A percentile compares a stretch with the other conserved stretches of the same genome.
phyloP scores from a whole-genome alignment of 768 basidiomycete genomes.

The Leccinellum albellum region DNA sequence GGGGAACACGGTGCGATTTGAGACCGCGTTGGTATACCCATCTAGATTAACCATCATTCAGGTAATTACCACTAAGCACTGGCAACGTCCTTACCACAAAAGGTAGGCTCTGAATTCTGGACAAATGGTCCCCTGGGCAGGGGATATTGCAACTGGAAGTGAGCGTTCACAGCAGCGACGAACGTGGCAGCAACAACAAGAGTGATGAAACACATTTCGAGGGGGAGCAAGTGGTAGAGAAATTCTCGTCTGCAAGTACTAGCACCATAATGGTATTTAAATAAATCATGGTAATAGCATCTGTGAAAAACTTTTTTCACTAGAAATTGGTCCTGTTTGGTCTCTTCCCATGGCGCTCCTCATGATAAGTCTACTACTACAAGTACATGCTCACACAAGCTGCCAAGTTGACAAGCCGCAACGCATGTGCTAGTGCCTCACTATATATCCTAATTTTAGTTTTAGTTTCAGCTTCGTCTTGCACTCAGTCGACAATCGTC shows the following conservation, averaged over 20 bases:
- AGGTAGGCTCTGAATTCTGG: slow-evolving; percentile 51
- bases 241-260: background rate
- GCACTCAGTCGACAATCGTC: background rate
- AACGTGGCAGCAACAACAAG: slow-evolving; percentile 37
- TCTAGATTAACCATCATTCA: slow-evolving; percentile 38
- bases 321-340: slow-evolving; percentile 21
- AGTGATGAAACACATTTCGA: slow-evolving; percentile 34
- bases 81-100: slow-evolving; percentile 55
- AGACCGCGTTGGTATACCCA: slow-evolving; percentile 51
- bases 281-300: background rate
- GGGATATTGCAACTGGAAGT: slow-evolving; percentile 81
- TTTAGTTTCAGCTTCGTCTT: background rate
- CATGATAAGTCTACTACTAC: too few relatives aligned
- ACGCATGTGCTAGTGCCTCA: too few relatives aligned
- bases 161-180: slow-evolving; percentile 51
- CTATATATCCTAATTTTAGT: background rate
- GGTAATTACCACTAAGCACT: background rate
- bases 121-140: slow-evolving; percentile 66
- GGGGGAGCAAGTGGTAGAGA: background rate
- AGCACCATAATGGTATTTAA: slow-evolving; percentile 6
- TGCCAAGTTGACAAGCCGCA: background rate
- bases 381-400: too few relatives aligned
- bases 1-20: slow-evolving; percentile 67
- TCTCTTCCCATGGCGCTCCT: background rate
- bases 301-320: slow-evolving; percentile 18